Evolutionary conservation across 306 rosid genomes (phyloP), one percentile per base, ranked within the genome.

Genomic region (Begonia peltatifolia): DNA sequence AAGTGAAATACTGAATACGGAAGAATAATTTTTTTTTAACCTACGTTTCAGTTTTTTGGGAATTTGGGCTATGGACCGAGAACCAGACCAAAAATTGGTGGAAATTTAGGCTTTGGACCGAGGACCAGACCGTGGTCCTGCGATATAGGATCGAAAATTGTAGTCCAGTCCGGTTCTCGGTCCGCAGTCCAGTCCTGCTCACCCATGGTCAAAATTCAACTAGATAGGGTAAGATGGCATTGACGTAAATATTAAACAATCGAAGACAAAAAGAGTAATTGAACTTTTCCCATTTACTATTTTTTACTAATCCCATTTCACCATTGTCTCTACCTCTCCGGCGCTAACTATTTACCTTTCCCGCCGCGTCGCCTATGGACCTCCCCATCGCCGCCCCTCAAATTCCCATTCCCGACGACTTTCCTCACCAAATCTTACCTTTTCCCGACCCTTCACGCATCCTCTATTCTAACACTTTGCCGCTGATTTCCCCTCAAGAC

Each of bases 381-480:
- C 67, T 16, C 11, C 56, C 59, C 70, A 54, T 83, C 80, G 87
- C 58, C 71, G 85, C 62, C 62, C 63, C 68, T 52, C 65, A 41
- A 15, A 38, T 49, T 9, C 30, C 56, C 2, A 63, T 36, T 14
- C 10, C 76, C 25, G 72, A 57, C 22, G 73, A 36, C 11, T 74
- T 85, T 60, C 77, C 87, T n/a, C 72, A 54, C 69, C 73, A 55
- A 41, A 75, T 74, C 46, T 57, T 83, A 18, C 84, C 97, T 16
- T 85, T 80, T 54, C 87, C 95, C 9, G 90, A 82, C 16, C 47
- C 90, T 55, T 62, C 79, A n/a, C 75, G 76, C 63, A 74, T 81
- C 46, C 63, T 80, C 22, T 84, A 61, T 73, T 16, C 70, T 41
- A 60, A 72, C 18, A 52, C 73, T 9, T 54, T 59, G 41, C 35